Evolutionary conservation across 2,329 filamentous ascomycete species (phyloP), one percentile per base, ranked within the genome.

Genomic region (Coleophoma cylindrospora): DNA sequence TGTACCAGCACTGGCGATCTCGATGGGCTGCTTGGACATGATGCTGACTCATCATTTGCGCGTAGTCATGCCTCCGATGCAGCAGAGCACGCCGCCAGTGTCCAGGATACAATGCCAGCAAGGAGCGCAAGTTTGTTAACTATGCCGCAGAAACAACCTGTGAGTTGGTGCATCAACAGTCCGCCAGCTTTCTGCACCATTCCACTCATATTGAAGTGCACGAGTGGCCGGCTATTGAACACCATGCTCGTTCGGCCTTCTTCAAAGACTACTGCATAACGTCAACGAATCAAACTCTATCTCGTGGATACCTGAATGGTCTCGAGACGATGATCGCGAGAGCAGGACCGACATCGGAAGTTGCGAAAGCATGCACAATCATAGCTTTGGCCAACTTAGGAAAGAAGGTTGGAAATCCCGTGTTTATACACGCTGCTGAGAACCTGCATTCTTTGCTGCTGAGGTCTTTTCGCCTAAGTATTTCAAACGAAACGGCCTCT

Each of bases 211-310:
- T 27, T 27, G 27, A 46, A 2, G 44, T 40, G 27, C 51, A 51
- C 1, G 22, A 48, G 14, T 51, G 53, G 34, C 47, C 46, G 21
- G 49, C 14, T 33, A 55, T 37, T 27, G 47, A 40, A 37, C 52
- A 50, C 40, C 43, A 15, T 41, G 55, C 37, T 14, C 32, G 56
- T 14, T 19, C 50, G 33, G 40, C 49, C 10, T 60, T 60, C 43
- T 49, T 57, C 40, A 53, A 56, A 17, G 55, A 59, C 21, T 60
- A 50, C 32, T 57, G 57, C 46, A 33, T 59, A 15, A 5, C 47
- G 15, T 49, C 57, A 12, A 41, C 46, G 13, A 53, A 58, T 38
- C 27, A 34, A 14, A 37, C 34, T 21, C 38, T 59, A 3, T 61
- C 58, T 32, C 47, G 51, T 22, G 58, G 57, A 9, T 59, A 50